Evolutionary conservation across 306 rosid genomes (phyloP).

Genomic region (Ceratonia siliqua): DNA sequence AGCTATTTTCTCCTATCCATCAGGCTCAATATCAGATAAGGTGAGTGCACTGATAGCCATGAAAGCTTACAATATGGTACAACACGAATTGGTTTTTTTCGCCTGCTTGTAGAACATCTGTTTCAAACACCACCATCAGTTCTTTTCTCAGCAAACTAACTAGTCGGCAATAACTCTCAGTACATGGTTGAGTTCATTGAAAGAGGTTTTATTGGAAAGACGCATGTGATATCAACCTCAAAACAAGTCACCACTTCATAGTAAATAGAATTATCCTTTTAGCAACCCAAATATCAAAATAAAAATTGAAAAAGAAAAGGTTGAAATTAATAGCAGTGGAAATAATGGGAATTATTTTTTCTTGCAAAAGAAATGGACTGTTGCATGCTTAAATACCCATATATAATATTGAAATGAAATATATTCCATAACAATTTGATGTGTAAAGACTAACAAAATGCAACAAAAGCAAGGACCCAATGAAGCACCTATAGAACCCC

Average conservation of each 20-base stretch:
- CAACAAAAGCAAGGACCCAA: neutral
- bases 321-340: neutral
- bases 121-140: slow-evolving; percentile 43
- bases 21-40: slow-evolving; percentile 39
- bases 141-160: slow-evolving; percentile 27
- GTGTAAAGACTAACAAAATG: slow-evolving; percentile 24
- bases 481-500: neutral
- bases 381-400: too few species aligned
- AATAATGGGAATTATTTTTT: neutral
- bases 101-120: slow-evolving; percentile 99
- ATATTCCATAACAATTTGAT: too few species aligned
- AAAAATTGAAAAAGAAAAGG: neutral
- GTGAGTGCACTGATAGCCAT: slow-evolving; percentile 28
- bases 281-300: neutral
- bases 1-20: slow-evolving; percentile 51
- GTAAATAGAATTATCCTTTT: neutral
- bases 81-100: slow-evolving; percentile 85
- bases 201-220: neutral
- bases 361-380: too few species aligned
- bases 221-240: neutral
- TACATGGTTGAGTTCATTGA: neutral
- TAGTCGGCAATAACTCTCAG: neutral
- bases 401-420: too few species aligned
- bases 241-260: slow-evolving; percentile 13
- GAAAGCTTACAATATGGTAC: slow-evolving; percentile 71